Base-by-base conservation (phyloP, 2,329 filamentous ascomycete species). In the Xylaria sp. region DNA sequence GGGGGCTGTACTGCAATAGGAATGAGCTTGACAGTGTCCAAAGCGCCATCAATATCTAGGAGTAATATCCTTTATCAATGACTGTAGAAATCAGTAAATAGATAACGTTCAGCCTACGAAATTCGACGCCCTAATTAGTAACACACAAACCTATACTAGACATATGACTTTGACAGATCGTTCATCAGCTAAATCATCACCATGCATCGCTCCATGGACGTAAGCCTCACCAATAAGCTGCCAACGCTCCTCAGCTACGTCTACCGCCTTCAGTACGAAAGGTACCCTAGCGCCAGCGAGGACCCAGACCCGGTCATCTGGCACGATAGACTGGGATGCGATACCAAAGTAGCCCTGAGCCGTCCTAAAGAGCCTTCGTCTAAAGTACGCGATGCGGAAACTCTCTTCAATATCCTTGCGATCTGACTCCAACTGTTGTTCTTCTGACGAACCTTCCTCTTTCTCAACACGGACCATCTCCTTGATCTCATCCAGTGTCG, bases 331-430 rank as follows among this genome's bases (percentile, higher is more conserved):
- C 48, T 68, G 32, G n/a, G 61, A 55, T 21, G 65, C 51, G 30
- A 68, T 65, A 21, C 61, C 65, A 47, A 68, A 60, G 56, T 55
- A 61, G 17, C 65, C 65, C 9, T 21, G 9, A 5, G 36, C 21
- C 6, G 65, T 68, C 17, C 36, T 30, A 36, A 68, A 68, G 7
- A 68, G 30, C 56, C 65, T 53, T 27, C 65, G 61, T 11, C 51
- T n/a, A 32, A 61, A 24, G 39, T 65, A 68, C 1, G 65, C 65
- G 14, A 68, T 39, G 3, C 65, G 61, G 34, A 68, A 64, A 32
- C 65, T 68, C 36, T 68, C 65, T 30, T 68, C 65, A 17, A 65
- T 65, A 11, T 48, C 61, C 30, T 68, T 68, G 6, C 61, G 55
- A 30, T 56, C 32, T 17, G 48, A 42, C 56, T 65, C 65, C 19